Evolutionary conservation across 1,139 yeast genomes (phyloP), one percentile per base, ranked within the genome.

Genomic region (Saccharomyces pastorianus): DNA sequence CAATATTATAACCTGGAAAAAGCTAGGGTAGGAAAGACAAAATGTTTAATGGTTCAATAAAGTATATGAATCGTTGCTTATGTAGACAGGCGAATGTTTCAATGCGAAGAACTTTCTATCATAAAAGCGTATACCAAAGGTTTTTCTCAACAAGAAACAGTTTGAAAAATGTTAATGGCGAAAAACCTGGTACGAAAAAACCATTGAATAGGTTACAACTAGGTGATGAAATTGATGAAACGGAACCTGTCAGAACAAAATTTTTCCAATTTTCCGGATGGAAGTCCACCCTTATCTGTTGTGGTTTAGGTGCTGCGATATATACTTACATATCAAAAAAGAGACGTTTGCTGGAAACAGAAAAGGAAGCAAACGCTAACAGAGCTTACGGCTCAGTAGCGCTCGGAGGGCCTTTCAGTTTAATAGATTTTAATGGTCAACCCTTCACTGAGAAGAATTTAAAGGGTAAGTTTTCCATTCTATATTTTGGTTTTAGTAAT

Each of bases 401-500:
- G 52, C 86, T 93, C 55, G 99, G 99, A 17, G 99, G 99, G 0
- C 85, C 91, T 5, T 93, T 93, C 71, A 75, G 76, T 52, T 74
- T 93, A 59, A 70, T 79, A 4, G 96, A 90, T 66, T 79, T 81
- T 46, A 73, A 90, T 51, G 90, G 91, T 46, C 73, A 84, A 26
- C 72, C 71, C 20, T 93, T 91, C 69, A 88, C 97, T 1, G 82
- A 89, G 31, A 76, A 87, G 56, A 81, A 91, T 64, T 75, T 93
- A 66, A 73, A 80, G 59, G 95, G 93, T 49, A 83, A 81, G 69
- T 93, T 88, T 70, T 81, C 90, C 11, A 76, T 93, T 53, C 70
- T 93, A 17, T 93, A 93, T 71, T 93, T 93, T 72, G 99, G 99
- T 0, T 93, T 93, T 74, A 87, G 96, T 4, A 91, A 90, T 72